Percentiles rank a stretch among this genome's conserved stretches.
Conservation (phyloP, 1,139 yeast genomes). For the Candida sp. region DNA sequence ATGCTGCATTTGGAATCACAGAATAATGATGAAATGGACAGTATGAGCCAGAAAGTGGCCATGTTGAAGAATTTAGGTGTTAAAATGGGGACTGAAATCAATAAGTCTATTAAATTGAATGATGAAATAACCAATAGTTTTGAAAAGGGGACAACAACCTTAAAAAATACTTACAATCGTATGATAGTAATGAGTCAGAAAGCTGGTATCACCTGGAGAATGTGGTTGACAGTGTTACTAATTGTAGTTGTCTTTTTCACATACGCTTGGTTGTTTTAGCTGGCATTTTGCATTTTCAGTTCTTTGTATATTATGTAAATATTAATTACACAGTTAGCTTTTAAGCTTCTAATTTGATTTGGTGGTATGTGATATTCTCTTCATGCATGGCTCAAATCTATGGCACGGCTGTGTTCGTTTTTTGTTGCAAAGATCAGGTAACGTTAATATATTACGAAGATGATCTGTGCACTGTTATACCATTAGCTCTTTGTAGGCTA, state of each 20-base stretch:
- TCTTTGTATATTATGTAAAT: not conserved
- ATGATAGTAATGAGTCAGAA: constrained; percentile 82
- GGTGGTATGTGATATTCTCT: too few species aligned
- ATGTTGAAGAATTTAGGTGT: constrained; percentile 69
- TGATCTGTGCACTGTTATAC: too few species aligned
- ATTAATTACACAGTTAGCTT: not conserved
- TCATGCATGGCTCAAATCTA: too few species aligned
- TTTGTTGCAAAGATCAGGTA: too few species aligned
- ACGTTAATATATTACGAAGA: too few species aligned
- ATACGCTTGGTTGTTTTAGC: constrained; percentile 71
- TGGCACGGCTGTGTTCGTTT: too few species aligned
- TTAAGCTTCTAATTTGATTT: too few species aligned
- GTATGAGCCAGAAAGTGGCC: constrained; percentile 68
- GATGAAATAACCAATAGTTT: constrained; percentile 49
- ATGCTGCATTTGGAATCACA: constrained; percentile 79
- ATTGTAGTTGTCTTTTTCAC: constrained; percentile 67
- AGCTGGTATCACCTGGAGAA: constrained; percentile 77
- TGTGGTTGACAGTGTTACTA: constrained; percentile 70
- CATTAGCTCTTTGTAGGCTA: too few species aligned
- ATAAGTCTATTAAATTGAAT: constrained; percentile 64
- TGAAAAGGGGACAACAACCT: constrained; percentile 42
- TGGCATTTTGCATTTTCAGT: not conserved
- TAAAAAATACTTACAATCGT: constrained; percentile 64
- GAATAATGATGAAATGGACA: constrained; percentile 70
- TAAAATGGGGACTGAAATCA: constrained; percentile 82